Conservation (phyloP, 2,329 filamentous ascomycete species). For the Bipolaris bicolor region DNA sequence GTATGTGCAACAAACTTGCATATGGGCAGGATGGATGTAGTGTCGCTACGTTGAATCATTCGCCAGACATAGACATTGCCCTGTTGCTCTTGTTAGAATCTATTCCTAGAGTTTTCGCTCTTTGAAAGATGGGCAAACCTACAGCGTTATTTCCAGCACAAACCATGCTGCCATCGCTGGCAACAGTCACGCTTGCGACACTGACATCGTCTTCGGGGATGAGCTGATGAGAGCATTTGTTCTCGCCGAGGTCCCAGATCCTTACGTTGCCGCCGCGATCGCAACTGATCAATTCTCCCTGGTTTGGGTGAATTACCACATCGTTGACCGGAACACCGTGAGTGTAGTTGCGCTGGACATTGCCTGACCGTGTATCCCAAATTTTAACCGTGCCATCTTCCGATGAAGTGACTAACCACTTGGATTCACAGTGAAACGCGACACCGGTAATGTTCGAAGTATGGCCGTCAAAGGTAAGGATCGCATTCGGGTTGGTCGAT, state of each 20-base stretch:
- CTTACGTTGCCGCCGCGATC: slow-evolving; percentile 90
- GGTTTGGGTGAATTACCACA: slow-evolving; percentile 99
- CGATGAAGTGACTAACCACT: slow-evolving; percentile 99
- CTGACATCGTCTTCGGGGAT: slow-evolving; percentile 95
- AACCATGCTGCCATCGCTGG: slow-evolving; percentile 88
- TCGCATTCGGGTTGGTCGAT: slow-evolving; percentile 91
- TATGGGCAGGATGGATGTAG: slow-evolving; percentile 83
- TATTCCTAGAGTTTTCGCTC: not conserved
- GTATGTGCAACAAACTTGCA: slow-evolving; percentile 90
- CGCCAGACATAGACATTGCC: slow-evolving; percentile 98
- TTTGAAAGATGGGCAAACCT: slow-evolving; percentile 38
- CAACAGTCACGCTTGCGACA: slow-evolving; percentile 93
- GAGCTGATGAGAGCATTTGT: slow-evolving; percentile 93
- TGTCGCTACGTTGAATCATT: slow-evolving; percentile 80
- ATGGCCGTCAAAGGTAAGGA: slow-evolving; percentile 94
- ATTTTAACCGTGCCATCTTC: slow-evolving; percentile 98
- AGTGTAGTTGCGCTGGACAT: slow-evolving; percentile 89
- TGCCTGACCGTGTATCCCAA: slow-evolving; percentile 88
- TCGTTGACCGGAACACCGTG: slow-evolving; percentile 92
- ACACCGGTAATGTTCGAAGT: slow-evolving; percentile 95
- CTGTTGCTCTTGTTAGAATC: slow-evolving; percentile 53
- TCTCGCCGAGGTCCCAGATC: slow-evolving; percentile 96
- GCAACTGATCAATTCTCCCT: slow-evolving; percentile 96
- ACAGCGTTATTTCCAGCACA: slow-evolving; percentile 93
- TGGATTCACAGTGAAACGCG: slow-evolving; percentile 97